Conservation (phyloP, 1,284 basidiomycete species). For the Pisolithus thermaeus region DNA sequence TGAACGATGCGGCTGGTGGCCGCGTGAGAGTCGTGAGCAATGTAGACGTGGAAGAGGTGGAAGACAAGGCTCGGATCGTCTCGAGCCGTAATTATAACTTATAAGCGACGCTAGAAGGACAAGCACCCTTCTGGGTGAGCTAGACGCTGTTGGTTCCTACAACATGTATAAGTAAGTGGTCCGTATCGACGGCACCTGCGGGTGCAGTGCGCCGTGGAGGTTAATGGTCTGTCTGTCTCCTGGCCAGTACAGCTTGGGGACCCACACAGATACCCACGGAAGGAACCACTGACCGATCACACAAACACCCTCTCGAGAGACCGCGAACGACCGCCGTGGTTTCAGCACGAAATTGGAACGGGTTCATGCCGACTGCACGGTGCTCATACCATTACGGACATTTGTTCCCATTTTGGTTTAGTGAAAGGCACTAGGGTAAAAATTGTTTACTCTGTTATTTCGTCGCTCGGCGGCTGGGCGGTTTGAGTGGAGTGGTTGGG, state of each 20-base stretch:
- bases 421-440: too few relatives aligned
- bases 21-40: conserved; percentile 17
- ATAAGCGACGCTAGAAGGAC: background rate
- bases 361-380: too few relatives aligned
- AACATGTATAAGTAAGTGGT: background rate
- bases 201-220: conserved; percentile 4
- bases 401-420: too few relatives aligned
- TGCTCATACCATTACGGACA: too few relatives aligned
- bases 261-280: too few relatives aligned
- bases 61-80: background rate
- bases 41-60: conserved; percentile 15
- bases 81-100: background rate
- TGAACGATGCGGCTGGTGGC: conserved; percentile 2
- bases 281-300: too few relatives aligned
- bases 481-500: too few relatives aligned
- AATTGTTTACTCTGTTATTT: too few relatives aligned
- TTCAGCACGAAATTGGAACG: too few relatives aligned
- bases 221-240: background rate
- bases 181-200: background rate
- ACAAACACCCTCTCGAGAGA: too few relatives aligned
- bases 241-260: background rate
- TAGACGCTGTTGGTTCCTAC: background rate
- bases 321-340: too few relatives aligned
- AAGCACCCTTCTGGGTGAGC: background rate
- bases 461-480: too few relatives aligned